Percentiles rank a stretch among this genome's conserved stretches.
phyloP scores from a whole-genome alignment of 164 flowering plant genomes.

The Piper betle region DNA sequence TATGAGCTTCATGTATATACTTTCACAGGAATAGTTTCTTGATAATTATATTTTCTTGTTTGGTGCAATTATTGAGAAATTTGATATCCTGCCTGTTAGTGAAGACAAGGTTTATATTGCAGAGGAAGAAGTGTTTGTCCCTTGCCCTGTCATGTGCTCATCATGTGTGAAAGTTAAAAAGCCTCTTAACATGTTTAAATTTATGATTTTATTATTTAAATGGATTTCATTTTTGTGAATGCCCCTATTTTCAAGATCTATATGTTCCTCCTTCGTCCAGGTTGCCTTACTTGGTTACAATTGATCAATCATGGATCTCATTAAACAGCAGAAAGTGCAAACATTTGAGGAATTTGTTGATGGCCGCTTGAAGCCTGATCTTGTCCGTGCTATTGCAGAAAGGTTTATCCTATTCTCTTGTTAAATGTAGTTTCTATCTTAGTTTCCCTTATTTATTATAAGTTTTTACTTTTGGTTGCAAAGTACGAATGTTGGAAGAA shows the following conservation, averaged over 20 bases:
- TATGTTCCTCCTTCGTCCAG: background rate
- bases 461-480: background rate
- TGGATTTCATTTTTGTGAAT: background rate
- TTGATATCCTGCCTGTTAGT: too few relatives aligned
- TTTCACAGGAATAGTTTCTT: too few relatives aligned
- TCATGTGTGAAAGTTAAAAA: too few relatives aligned
- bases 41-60: too few relatives aligned
- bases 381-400: conserved; percentile 63
- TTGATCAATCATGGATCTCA: conserved; percentile 30
- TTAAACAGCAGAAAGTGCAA: conserved; percentile 35
- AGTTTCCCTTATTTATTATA: too few relatives aligned
- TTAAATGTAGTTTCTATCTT: background rate
- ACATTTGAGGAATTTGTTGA: conserved; percentile 87
- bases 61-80: too few relatives aligned
- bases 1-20: too few relatives aligned
- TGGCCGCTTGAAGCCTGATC: conserved; percentile 70
- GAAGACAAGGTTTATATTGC: too few relatives aligned
- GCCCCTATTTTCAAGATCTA: background rate
- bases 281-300: background rate
- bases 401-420: conserved; percentile 23
- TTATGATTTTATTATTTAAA: too few relatives aligned
- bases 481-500: background rate
- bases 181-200: too few relatives aligned
- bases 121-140: too few relatives aligned
- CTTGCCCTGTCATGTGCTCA: too few relatives aligned